Evolutionary conservation across 768 basidiomycete genomes (phyloP).

Genomic region (Hypholoma fasciculare): DNA sequence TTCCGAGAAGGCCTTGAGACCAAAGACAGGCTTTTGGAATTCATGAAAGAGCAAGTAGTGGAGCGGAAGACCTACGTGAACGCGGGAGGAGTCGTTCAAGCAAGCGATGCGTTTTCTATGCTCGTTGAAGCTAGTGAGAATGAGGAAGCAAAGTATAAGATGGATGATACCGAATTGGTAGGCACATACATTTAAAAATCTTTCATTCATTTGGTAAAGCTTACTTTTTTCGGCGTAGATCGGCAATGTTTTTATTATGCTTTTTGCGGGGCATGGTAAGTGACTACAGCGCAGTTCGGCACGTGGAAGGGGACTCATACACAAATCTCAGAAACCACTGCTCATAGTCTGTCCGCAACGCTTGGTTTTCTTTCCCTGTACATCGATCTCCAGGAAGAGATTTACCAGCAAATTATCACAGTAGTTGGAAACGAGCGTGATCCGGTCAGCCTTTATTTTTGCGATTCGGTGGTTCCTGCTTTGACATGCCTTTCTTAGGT

Average conservation of each 20-base stretch:
- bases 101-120: slow-evolving; percentile 39
- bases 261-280: slow-evolving; percentile 61
- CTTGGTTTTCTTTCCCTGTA: slow-evolving; percentile 45
- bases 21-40: slow-evolving; percentile 28
- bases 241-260: slow-evolving; percentile 50
- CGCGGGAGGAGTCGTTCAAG: neutral
- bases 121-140: slow-evolving; percentile 47
- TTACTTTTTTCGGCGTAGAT: slow-evolving; percentile 30
- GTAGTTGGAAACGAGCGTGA: slow-evolving; percentile 30
- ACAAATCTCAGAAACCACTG: slow-evolving; percentile 41
- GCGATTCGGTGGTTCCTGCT: neutral
- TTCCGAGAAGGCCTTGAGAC: slow-evolving; percentile 24
- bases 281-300: slow-evolving; percentile 9
- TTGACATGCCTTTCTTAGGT: slow-evolving; percentile 18
- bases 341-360: slow-evolving; percentile 46
- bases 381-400: slow-evolving; percentile 48
- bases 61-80: slow-evolving; percentile 28
- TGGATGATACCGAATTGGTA: slow-evolving; percentile 44
- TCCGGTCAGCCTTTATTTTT: slow-evolving; percentile 7
- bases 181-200: neutral
- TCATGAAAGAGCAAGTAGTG: slow-evolving; percentile 39
- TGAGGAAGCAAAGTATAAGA: slow-evolving; percentile 35
- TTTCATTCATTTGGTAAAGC: neutral
- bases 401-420: slow-evolving; percentile 40
- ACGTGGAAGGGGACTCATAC: neutral